A percentile compares a stretch with the other conserved stretches of the same genome.
These are phyloP conservation scores for Colletotrichum spinosum DNA, from an alignment of 2,329 filamentous ascomycete species.

Conservation along the genomic window DNA sequence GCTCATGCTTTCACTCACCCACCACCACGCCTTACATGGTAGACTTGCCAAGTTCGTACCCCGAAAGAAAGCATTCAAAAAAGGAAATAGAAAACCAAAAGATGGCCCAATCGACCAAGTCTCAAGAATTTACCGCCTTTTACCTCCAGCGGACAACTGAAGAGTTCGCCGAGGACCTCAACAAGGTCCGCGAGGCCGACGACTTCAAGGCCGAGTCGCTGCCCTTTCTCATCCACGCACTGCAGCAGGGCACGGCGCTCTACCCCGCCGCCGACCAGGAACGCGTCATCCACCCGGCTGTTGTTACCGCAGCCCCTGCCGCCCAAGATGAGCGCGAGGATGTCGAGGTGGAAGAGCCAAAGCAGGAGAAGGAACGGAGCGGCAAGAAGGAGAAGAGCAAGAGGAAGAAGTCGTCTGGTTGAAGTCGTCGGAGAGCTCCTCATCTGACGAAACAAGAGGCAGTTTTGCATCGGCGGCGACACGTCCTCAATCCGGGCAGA, in stretches of 20 bases:
- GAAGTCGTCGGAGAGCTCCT: not conserved
- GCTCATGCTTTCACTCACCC: not conserved
- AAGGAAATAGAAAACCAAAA: not conserved
- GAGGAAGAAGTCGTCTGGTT: conserved; percentile 22
- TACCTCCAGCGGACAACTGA: conserved; percentile 77
- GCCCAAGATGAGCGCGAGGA: conserved; percentile 17
- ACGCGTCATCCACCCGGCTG: conserved; percentile 34
- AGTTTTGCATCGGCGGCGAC: not conserved
- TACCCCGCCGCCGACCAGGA: conserved; percentile 63
- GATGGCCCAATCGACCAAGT: conserved; percentile 18
- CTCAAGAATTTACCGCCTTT: conserved; percentile 67
- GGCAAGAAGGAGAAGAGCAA: conserved; percentile 27
- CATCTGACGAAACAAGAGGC: too few species aligned
- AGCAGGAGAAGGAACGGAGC: conserved; percentile 14
- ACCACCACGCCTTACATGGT: not conserved
- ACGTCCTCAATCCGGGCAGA: too few species aligned
- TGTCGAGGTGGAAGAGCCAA: conserved; percentile 14
- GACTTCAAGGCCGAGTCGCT: conserved; percentile 78
- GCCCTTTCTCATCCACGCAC: conserved; percentile 72
- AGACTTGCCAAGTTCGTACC: not conserved
- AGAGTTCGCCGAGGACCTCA: conserved; percentile 80
- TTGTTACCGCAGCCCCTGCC: not conserved
- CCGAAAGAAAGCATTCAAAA: not conserved
- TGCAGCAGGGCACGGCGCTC: conserved; percentile 74
- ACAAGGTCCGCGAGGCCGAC: conserved; percentile 74